A percentile compares a stretch with the other conserved stretches of the same genome.
These are phyloP conservation scores for Pichia occidentalis DNA, from an alignment of 805 yeast species.

Conservation along the genomic window DNA sequence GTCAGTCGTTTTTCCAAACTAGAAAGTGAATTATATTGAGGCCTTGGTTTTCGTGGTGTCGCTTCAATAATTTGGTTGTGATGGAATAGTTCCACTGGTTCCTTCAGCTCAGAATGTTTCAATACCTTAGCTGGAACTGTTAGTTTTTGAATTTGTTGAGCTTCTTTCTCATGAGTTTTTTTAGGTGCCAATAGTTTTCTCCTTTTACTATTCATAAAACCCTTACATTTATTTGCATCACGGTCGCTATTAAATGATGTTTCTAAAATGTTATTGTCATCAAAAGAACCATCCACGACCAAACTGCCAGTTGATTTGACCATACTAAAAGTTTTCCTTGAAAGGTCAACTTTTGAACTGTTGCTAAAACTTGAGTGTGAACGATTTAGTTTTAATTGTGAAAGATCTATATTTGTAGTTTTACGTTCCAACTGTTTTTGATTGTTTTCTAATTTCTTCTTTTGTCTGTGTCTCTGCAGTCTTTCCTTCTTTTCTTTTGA, in stretches of 20 bases:
- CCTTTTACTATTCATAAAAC: slow-evolving; percentile 14
- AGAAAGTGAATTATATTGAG: not conserved
- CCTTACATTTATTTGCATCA: slow-evolving; percentile 1
- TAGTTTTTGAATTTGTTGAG: not conserved
- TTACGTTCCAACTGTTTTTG: not conserved
- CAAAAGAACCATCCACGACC: not conserved
- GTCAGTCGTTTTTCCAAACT: no score
- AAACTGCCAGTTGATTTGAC: slow-evolving; percentile 15
- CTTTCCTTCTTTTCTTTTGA: slow-evolving; percentile 7
- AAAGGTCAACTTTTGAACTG: slow-evolving; percentile 18
- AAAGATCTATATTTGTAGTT: slow-evolving; percentile 10
- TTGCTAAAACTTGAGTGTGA: slow-evolving; percentile 20
- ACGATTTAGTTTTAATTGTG: slow-evolving; percentile 20
- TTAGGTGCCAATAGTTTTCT: slow-evolving; percentile 24
- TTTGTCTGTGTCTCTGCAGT: slow-evolving; percentile 6
- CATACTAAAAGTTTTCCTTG: slow-evolving; percentile 31
- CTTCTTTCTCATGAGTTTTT: slow-evolving; percentile 11
- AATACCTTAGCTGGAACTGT: no score
- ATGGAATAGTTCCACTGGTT: slow-evolving; percentile 1
- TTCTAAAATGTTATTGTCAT: slow-evolving; percentile 1
- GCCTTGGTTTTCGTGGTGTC: slow-evolving; percentile 17
- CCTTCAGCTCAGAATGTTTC: no score
- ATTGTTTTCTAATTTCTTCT: not conserved
- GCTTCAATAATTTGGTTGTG: slow-evolving; percentile 17
- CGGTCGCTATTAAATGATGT: not conserved